A percentile compares a stretch with the other conserved stretches of the same genome.
Conservation (phyloP, 768 basidiomycete genomes). For the Symmetrospora coprosmae region DNA sequence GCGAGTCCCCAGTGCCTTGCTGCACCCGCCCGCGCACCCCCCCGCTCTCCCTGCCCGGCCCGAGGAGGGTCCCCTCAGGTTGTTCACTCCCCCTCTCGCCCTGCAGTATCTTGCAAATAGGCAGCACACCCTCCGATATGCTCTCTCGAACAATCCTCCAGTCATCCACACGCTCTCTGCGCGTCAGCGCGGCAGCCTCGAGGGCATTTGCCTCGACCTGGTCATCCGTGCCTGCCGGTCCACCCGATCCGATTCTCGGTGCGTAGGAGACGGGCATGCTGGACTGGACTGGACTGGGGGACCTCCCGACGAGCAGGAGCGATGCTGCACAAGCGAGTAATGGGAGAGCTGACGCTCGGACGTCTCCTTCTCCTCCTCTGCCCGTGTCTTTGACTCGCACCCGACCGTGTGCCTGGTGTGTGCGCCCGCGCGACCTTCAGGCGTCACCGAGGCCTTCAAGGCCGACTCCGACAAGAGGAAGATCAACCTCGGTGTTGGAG, state of each 20-base stretch:
- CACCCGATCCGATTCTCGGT: constrained; percentile 89
- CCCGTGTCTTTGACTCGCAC: not conserved
- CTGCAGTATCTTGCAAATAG: no score
- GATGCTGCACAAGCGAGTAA: no score
- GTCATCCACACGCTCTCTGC: not conserved
- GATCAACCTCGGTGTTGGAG: constrained; percentile 83
- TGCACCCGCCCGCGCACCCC: no score
- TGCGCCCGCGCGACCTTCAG: not conserved
- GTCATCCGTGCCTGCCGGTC: constrained; percentile 69
- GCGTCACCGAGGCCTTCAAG: constrained; percentile 70
- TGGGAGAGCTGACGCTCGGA: not conserved
- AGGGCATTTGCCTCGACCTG: constrained; percentile 49
- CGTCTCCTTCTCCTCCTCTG: not conserved
- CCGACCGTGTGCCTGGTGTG: no score
- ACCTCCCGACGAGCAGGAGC: no score
- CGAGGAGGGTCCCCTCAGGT: no score
- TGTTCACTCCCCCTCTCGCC: no score
- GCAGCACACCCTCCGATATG: not conserved
- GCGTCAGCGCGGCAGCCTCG: constrained; percentile 6
- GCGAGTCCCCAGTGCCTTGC: no score
- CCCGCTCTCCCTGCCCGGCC: no score
- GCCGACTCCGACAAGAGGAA: constrained; percentile 59
- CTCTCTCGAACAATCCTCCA: not conserved
- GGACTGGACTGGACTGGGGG: not conserved
- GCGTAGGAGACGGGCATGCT: constrained; percentile 25